These are phyloP conservation scores for Oxytropis ochrocephala DNA, from an alignment of 306 rosid species.

Conservation along the genomic window DNA sequence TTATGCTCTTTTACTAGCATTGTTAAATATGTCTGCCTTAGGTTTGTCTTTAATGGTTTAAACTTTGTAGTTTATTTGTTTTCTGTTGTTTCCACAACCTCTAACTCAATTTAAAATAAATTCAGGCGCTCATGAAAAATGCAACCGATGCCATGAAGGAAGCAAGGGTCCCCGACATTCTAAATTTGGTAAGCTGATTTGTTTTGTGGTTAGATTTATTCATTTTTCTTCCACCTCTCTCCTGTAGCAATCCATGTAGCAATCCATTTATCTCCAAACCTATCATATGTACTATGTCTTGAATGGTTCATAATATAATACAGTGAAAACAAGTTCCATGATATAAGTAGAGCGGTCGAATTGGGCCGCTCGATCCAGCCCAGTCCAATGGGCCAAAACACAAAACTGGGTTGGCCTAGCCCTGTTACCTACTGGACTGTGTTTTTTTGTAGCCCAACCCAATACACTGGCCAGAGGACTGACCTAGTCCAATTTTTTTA, in stretches of 20 bases:
- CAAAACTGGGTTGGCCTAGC: no score
- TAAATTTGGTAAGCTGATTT: conserved; percentile 61
- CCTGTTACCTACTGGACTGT: no score
- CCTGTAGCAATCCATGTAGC: background rate
- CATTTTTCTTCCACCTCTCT: background rate
- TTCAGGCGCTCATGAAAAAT: conserved; percentile 81
- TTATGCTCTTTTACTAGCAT: background rate
- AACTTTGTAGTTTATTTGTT: background rate
- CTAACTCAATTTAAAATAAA: conserved; percentile 18
- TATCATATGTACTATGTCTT: background rate
- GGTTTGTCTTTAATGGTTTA: background rate
- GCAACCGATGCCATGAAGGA: conserved; percentile 93
- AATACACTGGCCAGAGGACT: no score
- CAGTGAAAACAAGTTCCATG: conserved; percentile 1
- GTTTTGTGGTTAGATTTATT: conserved; percentile 1
- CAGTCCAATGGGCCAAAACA: no score
- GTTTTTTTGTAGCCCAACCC: no score
- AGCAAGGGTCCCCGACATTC: conserved; percentile 63
- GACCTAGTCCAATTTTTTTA: no score
- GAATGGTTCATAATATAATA: conserved; percentile 5
- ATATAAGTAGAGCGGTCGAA: background rate
- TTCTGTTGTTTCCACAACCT: conserved; percentile 11
- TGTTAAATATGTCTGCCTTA: background rate
- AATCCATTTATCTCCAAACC: background rate
- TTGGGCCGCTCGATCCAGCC: no score